Evolutionary conservation across 1,139 yeast genomes (phyloP).

Genomic region (Yamadazyma blattariae): DNA sequence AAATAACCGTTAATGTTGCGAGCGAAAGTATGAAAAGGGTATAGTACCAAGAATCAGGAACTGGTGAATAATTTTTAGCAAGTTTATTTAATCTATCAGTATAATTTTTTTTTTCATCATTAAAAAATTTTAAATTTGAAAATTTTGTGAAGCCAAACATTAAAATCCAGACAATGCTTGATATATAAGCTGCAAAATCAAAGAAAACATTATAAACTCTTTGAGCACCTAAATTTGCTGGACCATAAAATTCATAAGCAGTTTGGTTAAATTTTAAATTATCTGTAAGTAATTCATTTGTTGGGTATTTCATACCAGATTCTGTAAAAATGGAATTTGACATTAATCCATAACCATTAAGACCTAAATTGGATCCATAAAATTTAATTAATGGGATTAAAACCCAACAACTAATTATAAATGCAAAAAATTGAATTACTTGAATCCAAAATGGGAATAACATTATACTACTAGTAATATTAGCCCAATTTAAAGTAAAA

Average conservation of each 20-base stretch:
- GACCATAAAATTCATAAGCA: constrained; percentile 38
- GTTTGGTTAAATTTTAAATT: constrained; percentile 34
- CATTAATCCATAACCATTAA: constrained; percentile 30
- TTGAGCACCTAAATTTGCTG: constrained; percentile 42
- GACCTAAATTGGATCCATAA: constrained; percentile 6
- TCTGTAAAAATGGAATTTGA: constrained; percentile 32
- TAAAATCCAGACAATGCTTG: constrained; percentile 47
- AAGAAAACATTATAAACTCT: constrained; percentile 50
- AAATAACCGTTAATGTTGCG: constrained; percentile 28
- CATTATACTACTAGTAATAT: constrained; percentile 43
- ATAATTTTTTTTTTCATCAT: constrained; percentile 12
- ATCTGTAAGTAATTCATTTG: constrained; percentile 27
- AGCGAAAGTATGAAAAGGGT: constrained; percentile 33
- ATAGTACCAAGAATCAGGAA: constrained; percentile 43
- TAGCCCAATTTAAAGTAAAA: constrained; percentile 45
- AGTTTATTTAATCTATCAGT: constrained; percentile 41
- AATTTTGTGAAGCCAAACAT: constrained; percentile 23
- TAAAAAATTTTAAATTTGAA: not conserved
- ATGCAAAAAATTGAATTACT: constrained; percentile 39
- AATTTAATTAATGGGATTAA: constrained; percentile 41
- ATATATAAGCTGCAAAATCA: constrained; percentile 49
- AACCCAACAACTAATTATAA: constrained; percentile 39
- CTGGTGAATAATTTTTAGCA: constrained; percentile 34
- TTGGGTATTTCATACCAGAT: constrained; percentile 35
- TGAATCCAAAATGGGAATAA: constrained; percentile 46